A percentile compares a stretch with the other conserved stretches of the same genome.
Conservation (phyloP, 768 basidiomycete genomes). For the Russula sp. region DNA sequence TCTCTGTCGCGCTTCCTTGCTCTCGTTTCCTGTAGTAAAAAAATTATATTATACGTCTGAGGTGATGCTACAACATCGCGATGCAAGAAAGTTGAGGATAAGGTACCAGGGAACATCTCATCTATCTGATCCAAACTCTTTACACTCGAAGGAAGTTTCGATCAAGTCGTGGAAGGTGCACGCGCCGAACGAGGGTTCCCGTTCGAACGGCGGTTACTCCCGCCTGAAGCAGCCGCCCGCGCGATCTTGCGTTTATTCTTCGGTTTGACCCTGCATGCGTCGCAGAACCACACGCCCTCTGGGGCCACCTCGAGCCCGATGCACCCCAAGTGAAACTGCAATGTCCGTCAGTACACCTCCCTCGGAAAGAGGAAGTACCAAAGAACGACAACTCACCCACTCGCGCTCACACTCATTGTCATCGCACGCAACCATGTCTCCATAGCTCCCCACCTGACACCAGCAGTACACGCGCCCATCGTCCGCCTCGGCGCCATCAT, state of each 20-base stretch:
- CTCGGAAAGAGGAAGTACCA: background rate
- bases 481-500: constrained; percentile 51
- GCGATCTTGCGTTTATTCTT: constrained; percentile 40
- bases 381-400: constrained; percentile 62
- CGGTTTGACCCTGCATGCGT: constrained; percentile 53
- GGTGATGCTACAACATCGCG: background rate
- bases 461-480: constrained; percentile 71
- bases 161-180: constrained; percentile 16
- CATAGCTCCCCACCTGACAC: constrained; percentile 79
- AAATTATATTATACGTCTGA: background rate
- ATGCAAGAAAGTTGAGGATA: background rate
- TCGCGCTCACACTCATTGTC: constrained; percentile 70
- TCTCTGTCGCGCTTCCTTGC: background rate
- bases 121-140: no score
- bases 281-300: constrained; percentile 71
- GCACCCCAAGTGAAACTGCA: constrained; percentile 74
- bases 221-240: constrained; percentile 35
- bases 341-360: background rate
- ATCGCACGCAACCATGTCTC: constrained; percentile 95
- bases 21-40: no score
- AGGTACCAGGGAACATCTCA: no score
- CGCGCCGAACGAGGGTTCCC: constrained; percentile 17
- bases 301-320: constrained; percentile 61
- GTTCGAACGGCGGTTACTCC: constrained; percentile 32
- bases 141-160: background rate